Evolutionary conservation across 352 stramenopile species (phyloP).

Genomic region (Phytophthora chlamydospora): DNA sequence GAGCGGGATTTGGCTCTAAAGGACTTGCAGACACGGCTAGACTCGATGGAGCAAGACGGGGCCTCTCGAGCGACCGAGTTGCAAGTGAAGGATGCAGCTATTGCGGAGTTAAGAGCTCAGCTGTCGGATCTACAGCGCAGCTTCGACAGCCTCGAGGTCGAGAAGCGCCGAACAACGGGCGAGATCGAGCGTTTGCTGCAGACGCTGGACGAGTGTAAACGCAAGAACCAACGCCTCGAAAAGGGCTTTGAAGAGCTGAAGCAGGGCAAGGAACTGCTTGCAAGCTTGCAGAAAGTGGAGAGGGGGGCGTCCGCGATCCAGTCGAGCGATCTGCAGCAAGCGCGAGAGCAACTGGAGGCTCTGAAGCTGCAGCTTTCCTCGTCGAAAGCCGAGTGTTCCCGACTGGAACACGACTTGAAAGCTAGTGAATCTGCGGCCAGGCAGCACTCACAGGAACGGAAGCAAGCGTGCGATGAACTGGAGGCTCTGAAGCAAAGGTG

Average conservation of each 20-base stretch:
- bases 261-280: conserved; percentile 42
- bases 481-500: conserved; percentile 12
- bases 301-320: conserved; percentile 31
- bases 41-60: conserved; percentile 17
- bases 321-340: conserved; percentile 33
- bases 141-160: conserved; percentile 16
- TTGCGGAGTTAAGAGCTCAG: conserved; percentile 7
- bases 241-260: conserved; percentile 43
- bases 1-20: conserved; percentile 18
- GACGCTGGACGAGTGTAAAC: conserved; percentile 34
- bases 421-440: conserved; percentile 8
- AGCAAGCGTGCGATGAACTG: conserved; percentile 26
- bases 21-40: conserved; percentile 12
- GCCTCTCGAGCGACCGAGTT: conserved; percentile 7
- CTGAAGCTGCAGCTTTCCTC: conserved; percentile 32
- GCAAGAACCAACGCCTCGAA: conserved; percentile 36
- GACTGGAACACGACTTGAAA: conserved; percentile 20
- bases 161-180: conserved; percentile 20
- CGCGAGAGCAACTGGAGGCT: conserved; percentile 23
- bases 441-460: conserved; percentile 5
- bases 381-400: conserved; percentile 27
- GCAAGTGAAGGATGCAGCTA: conserved; percentile 16
- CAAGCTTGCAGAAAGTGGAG: conserved; percentile 44
- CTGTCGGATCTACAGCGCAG: conserved; percentile 11
- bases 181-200: conserved; percentile 35